phyloP scores from a whole-genome alignment of 2,329 filamentous ascomycete species.

The Fusarium guadeloupense region DNA sequence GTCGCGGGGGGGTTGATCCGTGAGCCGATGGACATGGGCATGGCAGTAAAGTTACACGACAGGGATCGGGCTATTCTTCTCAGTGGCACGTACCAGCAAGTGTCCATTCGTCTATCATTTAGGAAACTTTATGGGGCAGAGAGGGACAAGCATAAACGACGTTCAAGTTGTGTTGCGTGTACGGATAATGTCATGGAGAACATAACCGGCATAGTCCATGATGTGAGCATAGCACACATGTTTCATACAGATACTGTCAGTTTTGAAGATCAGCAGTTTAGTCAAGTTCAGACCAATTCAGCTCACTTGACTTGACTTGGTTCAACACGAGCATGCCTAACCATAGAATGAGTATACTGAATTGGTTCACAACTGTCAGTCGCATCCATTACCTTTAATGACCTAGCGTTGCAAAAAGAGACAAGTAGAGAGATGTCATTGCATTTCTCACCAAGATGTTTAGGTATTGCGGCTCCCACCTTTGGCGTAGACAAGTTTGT shows the following conservation, averaged over 20 bases:
- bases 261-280: neutral
- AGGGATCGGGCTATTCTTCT: slow-evolving; percentile 13
- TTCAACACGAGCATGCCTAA: slow-evolving; percentile 3
- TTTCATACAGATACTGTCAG: slow-evolving; percentile 10
- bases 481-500: neutral
- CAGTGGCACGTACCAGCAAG: slow-evolving; percentile 19
- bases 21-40: slow-evolving; percentile 3
- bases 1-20: slow-evolving; percentile 24
- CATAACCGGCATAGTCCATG: neutral
- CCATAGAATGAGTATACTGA: slow-evolving; percentile 7
- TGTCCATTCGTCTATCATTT: slow-evolving; percentile 5
- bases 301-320: neutral
- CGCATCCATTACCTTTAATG: neutral
- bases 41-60: slow-evolving; percentile 5
- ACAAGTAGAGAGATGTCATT: neutral
- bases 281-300: neutral
- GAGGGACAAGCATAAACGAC: neutral
- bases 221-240: neutral
- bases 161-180: neutral
- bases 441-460: slow-evolving; percentile 1
- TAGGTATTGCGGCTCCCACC: neutral
- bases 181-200: neutral
- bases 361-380: neutral
- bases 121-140: slow-evolving; percentile 7
- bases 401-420: slow-evolving; percentile 1